phyloP scores from a whole-genome alignment of 2,329 filamentous ascomycete species.

The Parastagonospora nodorum region DNA sequence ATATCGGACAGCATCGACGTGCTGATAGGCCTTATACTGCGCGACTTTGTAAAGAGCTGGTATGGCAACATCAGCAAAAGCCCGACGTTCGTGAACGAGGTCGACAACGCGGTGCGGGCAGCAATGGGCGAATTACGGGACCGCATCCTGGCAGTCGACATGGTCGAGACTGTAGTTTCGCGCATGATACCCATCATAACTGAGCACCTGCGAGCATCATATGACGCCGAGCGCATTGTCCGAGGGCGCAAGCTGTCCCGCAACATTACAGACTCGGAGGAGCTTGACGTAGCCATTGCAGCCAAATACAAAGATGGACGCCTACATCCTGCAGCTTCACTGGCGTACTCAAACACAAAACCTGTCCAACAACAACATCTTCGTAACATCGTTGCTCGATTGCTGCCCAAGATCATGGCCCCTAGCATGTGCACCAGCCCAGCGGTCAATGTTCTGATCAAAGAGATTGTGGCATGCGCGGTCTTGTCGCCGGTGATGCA shows the following conservation, averaged over 20 bases:
- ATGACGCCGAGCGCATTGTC: slow-evolving; percentile 84
- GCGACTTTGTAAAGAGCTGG: slow-evolving; percentile 89
- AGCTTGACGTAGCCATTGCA: slow-evolving; percentile 94
- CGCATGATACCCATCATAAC: slow-evolving; percentile 87
- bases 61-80: slow-evolving; percentile 84
- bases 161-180: slow-evolving; percentile 82
- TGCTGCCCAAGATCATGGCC: slow-evolving; percentile 78
- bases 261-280: slow-evolving; percentile 92
- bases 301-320: slow-evolving; percentile 88
- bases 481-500: slow-evolving; percentile 82
- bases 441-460: slow-evolving; percentile 77
- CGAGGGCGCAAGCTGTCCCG: slow-evolving; percentile 86
- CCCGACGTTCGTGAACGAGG: slow-evolving; percentile 80
- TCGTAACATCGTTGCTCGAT: slow-evolving; percentile 70
- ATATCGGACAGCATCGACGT: slow-evolving; percentile 82
- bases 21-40: slow-evolving; percentile 74
- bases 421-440: slow-evolving; percentile 76
- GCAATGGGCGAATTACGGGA: slow-evolving; percentile 74
- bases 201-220: slow-evolving; percentile 85
- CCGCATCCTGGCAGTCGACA: slow-evolving; percentile 74
- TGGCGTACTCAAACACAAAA: slow-evolving; percentile 84
- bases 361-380: slow-evolving; percentile 87
- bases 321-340: slow-evolving; percentile 81
- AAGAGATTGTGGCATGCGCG: slow-evolving; percentile 92
- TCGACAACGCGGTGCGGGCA: slow-evolving; percentile 77